Base-by-base conservation (phyloP, 176 grass and related monocot species). In the Triticum timopheevii region DNA sequence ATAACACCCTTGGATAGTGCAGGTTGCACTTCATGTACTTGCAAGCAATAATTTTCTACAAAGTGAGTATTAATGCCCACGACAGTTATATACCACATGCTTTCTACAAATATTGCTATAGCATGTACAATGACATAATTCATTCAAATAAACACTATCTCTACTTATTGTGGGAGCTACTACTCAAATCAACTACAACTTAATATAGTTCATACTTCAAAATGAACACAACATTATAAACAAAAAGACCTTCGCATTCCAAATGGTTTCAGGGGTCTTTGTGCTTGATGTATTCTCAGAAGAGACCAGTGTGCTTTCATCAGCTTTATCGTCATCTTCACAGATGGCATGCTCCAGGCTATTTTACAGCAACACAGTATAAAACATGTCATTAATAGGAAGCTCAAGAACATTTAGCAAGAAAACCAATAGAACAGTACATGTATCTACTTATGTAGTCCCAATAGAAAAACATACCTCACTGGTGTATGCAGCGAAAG, bases 291-390 rank as follows among this genome's bases (percentile, higher is more conserved):
- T 28, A 87, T 86, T 89, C 28, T 83, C 91, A 77, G 66, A 72
- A 39, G 88, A 86, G 65, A 87, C 56, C 52, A 78, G 13, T 38
- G 66, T 77, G 80, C 80, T 88, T 84, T 87, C 89, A 7, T 92
- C 90, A 79, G 61, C 40, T 70, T 39, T 87, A 72, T 89, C 94
- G 76, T 92, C 92, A 52, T 80, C 73, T 83, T 99, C 97, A 54
- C 88, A 74, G 67, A 92, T 89, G 71, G 80, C 92, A 87, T 99
- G 97, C 92, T 93, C 94, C 87, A 99, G 90, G 87, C 97, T 99
- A 78, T 80, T 87, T 81, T 59, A 83, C 31, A 23, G n/a, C 13
- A 83, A 40, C 23, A 85, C 52, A 69, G 10, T 35, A 49, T 8
- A 65, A 87, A 83, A 36, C 25, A 80, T 45, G 75, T 2, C 50